Evolutionary conservation across 495 filamentous ascomycete species (phyloP).

Genomic region (Penicillium maclennaniae): DNA sequence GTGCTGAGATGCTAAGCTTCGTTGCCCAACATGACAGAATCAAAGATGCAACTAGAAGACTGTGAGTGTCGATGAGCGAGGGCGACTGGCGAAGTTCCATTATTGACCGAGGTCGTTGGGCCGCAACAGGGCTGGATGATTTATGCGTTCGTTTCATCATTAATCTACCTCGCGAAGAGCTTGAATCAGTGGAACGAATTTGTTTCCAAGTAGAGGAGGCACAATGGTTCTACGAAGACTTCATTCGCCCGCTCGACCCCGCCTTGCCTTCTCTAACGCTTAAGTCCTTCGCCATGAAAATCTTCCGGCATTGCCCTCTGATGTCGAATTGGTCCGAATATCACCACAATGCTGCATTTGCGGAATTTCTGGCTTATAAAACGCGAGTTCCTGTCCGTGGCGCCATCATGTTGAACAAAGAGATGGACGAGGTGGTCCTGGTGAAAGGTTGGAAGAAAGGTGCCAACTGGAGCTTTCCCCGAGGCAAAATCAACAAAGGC

Average conservation of each 20-base stretch:
- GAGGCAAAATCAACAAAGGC: constrained; percentile 96
- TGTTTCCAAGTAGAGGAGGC: constrained; percentile 98
- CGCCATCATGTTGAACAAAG: constrained; percentile 84
- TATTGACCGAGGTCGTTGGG: constrained; percentile 8
- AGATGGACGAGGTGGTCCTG: constrained; percentile 85
- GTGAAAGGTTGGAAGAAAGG: constrained; percentile 98
- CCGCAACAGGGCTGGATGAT: constrained; percentile 79
- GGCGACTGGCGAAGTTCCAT: constrained; percentile 2
- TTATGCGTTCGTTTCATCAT: constrained; percentile 94
- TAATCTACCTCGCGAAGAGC: constrained; percentile 86
- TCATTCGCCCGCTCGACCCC: constrained; percentile 87
- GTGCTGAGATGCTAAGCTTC: constrained; percentile 44
- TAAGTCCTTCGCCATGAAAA: constrained; percentile 74
- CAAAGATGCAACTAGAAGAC: constrained; percentile 82
- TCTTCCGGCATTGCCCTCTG: constrained; percentile 89
- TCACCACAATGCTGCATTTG: constrained; percentile 74
- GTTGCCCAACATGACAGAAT: constrained; percentile 63
- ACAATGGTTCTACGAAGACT: constrained; percentile 99
- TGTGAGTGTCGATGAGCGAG: constrained; percentile 55
- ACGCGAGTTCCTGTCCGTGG: constrained; percentile 89
- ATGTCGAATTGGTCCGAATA: constrained; percentile 75
- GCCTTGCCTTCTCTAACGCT: constrained; percentile 78
- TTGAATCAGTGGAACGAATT: constrained; percentile 83
- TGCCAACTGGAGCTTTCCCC: constrained; percentile 91
- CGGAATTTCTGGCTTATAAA: constrained; percentile 90